A percentile compares a stretch with the other conserved stretches of the same genome.
Conservation (phyloP, 2,329 filamentous ascomycete genomes). For the Colletotrichum tabaci region DNA sequence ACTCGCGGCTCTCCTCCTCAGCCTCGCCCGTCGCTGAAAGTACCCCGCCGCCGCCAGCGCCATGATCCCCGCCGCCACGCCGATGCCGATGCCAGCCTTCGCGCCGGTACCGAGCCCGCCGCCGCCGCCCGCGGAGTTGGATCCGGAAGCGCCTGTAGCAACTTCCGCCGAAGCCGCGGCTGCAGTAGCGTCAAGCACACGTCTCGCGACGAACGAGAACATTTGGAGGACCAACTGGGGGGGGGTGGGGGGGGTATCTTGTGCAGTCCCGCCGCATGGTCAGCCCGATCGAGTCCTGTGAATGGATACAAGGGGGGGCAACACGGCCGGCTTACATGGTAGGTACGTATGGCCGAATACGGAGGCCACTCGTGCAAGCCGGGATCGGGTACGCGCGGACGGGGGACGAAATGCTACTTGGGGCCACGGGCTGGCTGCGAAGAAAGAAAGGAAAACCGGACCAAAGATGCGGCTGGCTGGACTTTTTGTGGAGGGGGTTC, state of each 20-base stretch:
- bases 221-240: too few relatives aligned
- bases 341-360: background rate
- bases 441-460: background rate
- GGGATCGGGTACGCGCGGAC: background rate
- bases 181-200: background rate
- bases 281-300: background rate
- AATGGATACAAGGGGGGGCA: too few relatives aligned
- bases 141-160: background rate
- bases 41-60: conserved; percentile 22
- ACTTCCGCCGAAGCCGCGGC: background rate
- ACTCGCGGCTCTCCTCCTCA: background rate
- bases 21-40: conserved; percentile 11
- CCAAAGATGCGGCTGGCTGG: background rate
- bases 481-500: background rate
- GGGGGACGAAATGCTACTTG: too few relatives aligned
- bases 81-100: conserved; percentile 35
- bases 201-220: background rate
- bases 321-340: background rate
- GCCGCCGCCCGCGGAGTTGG: background rate
- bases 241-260: background rate
- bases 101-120: conserved; percentile 30
- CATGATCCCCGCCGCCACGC: conserved; percentile 21
- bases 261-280: background rate
- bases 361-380: conserved; percentile 12
- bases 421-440: background rate